Conservation (phyloP, 345 rosid species). For the Populus simonii region DNA sequence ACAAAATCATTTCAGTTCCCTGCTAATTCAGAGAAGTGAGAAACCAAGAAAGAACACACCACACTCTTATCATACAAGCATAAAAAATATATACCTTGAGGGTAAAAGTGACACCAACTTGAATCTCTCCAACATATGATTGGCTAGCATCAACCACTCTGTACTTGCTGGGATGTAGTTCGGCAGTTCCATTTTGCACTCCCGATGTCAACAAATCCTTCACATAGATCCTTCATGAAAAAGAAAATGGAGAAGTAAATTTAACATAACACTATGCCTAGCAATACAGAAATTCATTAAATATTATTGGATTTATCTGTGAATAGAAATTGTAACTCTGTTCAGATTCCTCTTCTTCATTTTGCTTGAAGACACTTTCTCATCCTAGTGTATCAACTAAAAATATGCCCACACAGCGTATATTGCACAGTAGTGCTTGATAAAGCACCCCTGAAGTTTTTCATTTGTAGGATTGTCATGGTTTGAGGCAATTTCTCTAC, state of each 20-base stretch:
- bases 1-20: neutral
- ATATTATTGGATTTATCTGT: neutral
- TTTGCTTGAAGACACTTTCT: neutral
- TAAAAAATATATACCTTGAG: conserved; percentile 27
- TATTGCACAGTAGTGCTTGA: neutral
- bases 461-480: neutral
- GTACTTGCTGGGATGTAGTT: conserved; percentile 57
- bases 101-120: conserved; percentile 58
- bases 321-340: neutral
- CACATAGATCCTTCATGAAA: conserved; percentile 51
- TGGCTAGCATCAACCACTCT: conserved; percentile 44
- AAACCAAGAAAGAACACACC: neutral
- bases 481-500: neutral
- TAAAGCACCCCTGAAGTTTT: neutral
- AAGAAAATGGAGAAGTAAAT: neutral
- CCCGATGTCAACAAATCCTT: conserved; percentile 71
- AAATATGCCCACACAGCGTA: neutral
- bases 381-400: neutral
- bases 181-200: conserved; percentile 67
- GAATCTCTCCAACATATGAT: conserved; percentile 62
- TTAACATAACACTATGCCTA: neutral
- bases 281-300: neutral
- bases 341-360: neutral
- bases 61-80: neutral
- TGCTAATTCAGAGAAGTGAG: neutral